Conservation (phyloP, 768 basidiomycete genomes). For the Tylopilus balloui region DNA sequence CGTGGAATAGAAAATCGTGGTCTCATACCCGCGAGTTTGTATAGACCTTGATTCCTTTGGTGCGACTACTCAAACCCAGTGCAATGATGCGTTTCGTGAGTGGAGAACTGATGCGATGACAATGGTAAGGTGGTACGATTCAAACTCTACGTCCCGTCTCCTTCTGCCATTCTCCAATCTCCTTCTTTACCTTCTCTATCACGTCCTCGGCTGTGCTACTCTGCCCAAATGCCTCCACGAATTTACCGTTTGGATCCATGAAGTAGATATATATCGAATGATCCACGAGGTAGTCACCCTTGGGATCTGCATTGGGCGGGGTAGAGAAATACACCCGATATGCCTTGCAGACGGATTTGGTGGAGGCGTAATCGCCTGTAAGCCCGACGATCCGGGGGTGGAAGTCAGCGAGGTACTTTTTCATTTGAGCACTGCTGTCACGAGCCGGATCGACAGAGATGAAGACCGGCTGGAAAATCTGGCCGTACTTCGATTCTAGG, state of each 20-base stretch:
- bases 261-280: slow-evolving; percentile 97
- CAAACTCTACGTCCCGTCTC: slow-evolving; percentile 32
- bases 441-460: slow-evolving; percentile 96
- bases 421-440: slow-evolving; percentile 61
- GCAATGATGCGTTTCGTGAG: slow-evolving; percentile 9
- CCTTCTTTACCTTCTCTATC: slow-evolving; percentile 53
- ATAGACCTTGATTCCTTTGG: slow-evolving; percentile 7
- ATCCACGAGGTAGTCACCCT: slow-evolving; percentile 96
- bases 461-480: slow-evolving; percentile 84
- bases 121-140: neutral
- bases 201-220: slow-evolving; percentile 66
- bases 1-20: slow-evolving; percentile 25
- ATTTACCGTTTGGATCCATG: slow-evolving; percentile 92
- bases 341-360: slow-evolving; percentile 87
- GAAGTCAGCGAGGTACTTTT: slow-evolving; percentile 75
- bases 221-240: slow-evolving; percentile 97
- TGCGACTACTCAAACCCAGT: neutral
- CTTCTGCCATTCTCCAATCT: slow-evolving; percentile 40
- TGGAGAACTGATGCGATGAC: slow-evolving; percentile 15
- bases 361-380: slow-evolving; percentile 77
- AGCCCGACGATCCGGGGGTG: slow-evolving; percentile 88
- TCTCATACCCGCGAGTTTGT: slow-evolving; percentile 13
- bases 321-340: slow-evolving; percentile 99
- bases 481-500: slow-evolving; percentile 64
- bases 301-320: slow-evolving; percentile 78